Evolutionary conservation across 2,329 filamentous ascomycete species (phyloP).

Genomic region (Verticillium nubilum): DNA sequence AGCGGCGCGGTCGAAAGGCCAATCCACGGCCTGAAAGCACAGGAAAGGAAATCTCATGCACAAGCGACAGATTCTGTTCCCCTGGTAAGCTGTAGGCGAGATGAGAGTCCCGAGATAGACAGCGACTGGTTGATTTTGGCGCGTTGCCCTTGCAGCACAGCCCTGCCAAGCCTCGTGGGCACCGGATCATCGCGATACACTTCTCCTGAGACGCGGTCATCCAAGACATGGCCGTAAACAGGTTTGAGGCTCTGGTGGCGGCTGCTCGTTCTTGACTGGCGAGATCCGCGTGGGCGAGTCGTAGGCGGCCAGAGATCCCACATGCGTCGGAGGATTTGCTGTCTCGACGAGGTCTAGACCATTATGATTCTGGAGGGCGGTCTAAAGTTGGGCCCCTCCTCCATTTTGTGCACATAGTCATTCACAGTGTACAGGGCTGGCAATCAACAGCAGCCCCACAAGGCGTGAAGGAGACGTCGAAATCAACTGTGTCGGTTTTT

Average conservation of each 20-base stretch:
- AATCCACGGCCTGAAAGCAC: background rate
- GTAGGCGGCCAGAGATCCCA: background rate
- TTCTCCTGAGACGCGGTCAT: background rate
- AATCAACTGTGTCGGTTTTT: conserved; percentile 13
- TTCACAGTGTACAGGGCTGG: background rate
- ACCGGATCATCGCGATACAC: background rate
- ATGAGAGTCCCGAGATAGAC: background rate
- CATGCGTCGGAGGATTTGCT: background rate
- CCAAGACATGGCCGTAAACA: background rate
- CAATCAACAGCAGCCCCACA: background rate
- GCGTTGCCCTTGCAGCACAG: background rate
- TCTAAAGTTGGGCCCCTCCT: conserved; percentile 11
- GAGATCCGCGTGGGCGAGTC: background rate
- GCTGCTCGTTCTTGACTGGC: background rate
- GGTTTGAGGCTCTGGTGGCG: background rate
- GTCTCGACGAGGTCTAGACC: background rate
- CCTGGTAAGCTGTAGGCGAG: background rate
- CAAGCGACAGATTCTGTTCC: background rate
- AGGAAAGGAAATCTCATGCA: background rate
- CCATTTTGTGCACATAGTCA: conserved; percentile 4
- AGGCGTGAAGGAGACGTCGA: background rate
- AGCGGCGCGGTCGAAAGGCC: background rate
- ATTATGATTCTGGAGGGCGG: conserved; percentile 1
- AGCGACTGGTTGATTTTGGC: background rate
- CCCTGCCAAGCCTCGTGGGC: background rate